These are phyloP conservation scores for Rhizopogon vulgaris DNA, from an alignment of 768 basidiomycete species.

Conservation along the genomic window DNA sequence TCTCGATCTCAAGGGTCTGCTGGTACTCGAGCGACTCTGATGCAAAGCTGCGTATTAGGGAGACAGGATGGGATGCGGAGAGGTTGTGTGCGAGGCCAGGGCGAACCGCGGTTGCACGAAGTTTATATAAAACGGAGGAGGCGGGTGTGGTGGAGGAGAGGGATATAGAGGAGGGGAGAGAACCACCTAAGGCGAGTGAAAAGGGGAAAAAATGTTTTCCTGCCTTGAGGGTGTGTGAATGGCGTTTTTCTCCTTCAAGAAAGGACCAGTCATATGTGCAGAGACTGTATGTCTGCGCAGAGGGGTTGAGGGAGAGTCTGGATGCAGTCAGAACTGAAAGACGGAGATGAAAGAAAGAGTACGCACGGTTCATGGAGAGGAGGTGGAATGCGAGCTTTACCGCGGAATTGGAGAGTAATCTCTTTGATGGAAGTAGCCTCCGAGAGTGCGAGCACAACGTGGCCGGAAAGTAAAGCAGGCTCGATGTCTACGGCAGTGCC, in stretches of 20 bases:
- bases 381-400: slow-evolving; percentile 71
- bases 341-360: slow-evolving; percentile 1
- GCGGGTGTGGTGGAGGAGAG: slow-evolving; percentile 47
- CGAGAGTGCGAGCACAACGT: slow-evolving; percentile 70
- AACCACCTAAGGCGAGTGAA: slow-evolving; percentile 77
- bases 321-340: neutral
- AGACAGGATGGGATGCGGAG: slow-evolving; percentile 53
- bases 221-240: slow-evolving; percentile 89
- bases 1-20: slow-evolving; percentile 92
- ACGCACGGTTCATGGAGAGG: slow-evolving; percentile 54
- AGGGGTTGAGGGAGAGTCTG: slow-evolving; percentile 17
- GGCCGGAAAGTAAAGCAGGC: slow-evolving; percentile 73
- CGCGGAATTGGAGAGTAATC: slow-evolving; percentile 77
- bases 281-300: slow-evolving; percentile 51
- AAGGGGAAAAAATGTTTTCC: slow-evolving; percentile 93
- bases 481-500: slow-evolving; percentile 83
- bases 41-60: slow-evolving; percentile 67
- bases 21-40: slow-evolving; percentile 90
- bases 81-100: slow-evolving; percentile 70
- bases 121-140: slow-evolving; percentile 78
- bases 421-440: slow-evolving; percentile 84
- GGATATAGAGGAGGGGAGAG: slow-evolving; percentile 69
- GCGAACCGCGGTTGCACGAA: slow-evolving; percentile 79
- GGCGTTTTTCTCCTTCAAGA: slow-evolving; percentile 74
- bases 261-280: slow-evolving; percentile 91